These are phyloP conservation scores for Globisporangium orthogonon DNA, from an alignment of 352 stramenopile species.

Conservation along the genomic window DNA sequence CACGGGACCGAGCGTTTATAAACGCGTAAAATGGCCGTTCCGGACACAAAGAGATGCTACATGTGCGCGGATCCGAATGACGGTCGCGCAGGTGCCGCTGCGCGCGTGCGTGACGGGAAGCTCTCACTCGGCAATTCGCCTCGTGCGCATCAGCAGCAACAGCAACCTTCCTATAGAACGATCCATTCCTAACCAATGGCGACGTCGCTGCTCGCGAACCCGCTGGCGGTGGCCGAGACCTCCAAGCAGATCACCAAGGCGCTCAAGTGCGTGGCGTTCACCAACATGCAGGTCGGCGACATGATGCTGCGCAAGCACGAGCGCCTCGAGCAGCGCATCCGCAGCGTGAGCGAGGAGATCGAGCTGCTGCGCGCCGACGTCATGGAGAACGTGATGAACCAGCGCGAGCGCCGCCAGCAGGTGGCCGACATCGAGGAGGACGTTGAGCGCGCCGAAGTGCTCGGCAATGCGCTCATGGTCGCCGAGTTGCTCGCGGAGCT, in stretches of 20 bases:
- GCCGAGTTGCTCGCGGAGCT: constrained; percentile 43
- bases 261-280: constrained; percentile 57
- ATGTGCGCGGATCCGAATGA: too few relatives aligned
- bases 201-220: constrained; percentile 27
- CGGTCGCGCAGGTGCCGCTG: too few relatives aligned
- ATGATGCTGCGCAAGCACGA: constrained; percentile 48
- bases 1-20: too few relatives aligned
- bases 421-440: constrained; percentile 47
- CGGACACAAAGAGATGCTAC: too few relatives aligned
- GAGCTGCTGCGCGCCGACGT: constrained; percentile 42
- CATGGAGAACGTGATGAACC: constrained; percentile 41
- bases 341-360: constrained; percentile 40
- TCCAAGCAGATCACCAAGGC: constrained; percentile 61
- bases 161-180: too few relatives aligned
- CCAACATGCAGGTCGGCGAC: constrained; percentile 52
- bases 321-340: constrained; percentile 34
- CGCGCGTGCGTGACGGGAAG: too few relatives aligned
- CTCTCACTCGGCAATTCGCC: too few relatives aligned
- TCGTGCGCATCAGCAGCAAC: too few relatives aligned
- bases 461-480: constrained; percentile 42
- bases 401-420: constrained; percentile 36
- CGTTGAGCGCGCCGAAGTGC: constrained; percentile 40
- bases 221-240: constrained; percentile 27
- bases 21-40: too few relatives aligned
- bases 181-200: too few relatives aligned